Evolutionary conservation across 2,329 filamentous ascomycete genomes (phyloP), one percentile per base, ranked within the genome.

Genomic region (Didymella sp.): DNA sequence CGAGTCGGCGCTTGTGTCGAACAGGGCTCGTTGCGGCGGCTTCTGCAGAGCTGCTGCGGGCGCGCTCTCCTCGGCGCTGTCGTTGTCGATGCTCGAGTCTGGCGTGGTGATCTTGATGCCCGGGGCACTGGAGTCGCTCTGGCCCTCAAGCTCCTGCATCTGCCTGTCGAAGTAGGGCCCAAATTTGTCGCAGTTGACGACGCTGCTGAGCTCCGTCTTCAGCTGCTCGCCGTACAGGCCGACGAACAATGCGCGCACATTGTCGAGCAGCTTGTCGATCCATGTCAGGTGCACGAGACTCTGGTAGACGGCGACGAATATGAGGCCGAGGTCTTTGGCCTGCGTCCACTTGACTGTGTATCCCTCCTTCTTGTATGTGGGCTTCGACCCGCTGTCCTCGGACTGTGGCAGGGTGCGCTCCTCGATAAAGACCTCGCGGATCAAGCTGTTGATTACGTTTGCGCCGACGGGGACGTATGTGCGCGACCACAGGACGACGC

Each of bases 261-360:
- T 96, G 72, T 97, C 94, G 65, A 99, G 87, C 44, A 99, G 88
- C 76, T 95, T 92, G 77, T 99, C 95, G 63, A 98, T 91, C 95
- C 96, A 99, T 12, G 91, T 93, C 8, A 99, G 85, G 76, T 97
- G 93, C 27, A 99, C 85, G 28, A 99, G 86, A 35, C 93, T 97
- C 74, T 96, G 91, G 77, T 99, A 99, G 63, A 99, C 95, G 63
- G 94, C 95, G 71, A 98, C 94, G 77, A 99, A 99, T 64, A 99
- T 96, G 64, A 99, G 80, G 37, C 93, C 92, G 50, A 98, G 81
- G 73, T 99, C 95, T 79, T 97, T 98, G 51, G 89, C 89, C 31
- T 90, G 87, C 4, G 92, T 92, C 91, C 94, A 99, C 79, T 95
- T 96, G 66, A 99, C 77, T 0, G 92, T 98, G 74, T 98, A 96